Conservation (phyloP, 768 basidiomycete genomes). For the Chalciporus sphaerocephalus region DNA sequence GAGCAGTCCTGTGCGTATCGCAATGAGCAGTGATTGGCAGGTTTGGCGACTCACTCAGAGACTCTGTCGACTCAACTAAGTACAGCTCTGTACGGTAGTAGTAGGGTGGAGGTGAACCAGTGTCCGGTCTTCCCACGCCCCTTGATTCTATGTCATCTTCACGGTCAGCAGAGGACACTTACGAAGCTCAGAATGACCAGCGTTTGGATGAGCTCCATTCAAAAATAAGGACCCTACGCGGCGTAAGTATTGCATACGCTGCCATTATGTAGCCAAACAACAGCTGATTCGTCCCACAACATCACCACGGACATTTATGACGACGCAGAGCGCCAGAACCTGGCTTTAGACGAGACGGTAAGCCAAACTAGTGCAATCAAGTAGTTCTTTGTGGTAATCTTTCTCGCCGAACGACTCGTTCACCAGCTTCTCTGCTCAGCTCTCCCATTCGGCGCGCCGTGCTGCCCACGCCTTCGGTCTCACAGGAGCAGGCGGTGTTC, state of each 20-base stretch:
- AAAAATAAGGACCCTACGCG: slow-evolving; percentile 76
- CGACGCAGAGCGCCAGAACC: slow-evolving; percentile 80
- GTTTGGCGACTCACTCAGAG: too few species aligned
- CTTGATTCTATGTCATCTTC: slow-evolving; percentile 34
- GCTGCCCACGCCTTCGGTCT: slow-evolving; percentile 74
- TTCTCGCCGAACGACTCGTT: slow-evolving; percentile 57
- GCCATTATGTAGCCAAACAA: not conserved
- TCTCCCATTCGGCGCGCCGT: slow-evolving; percentile 64
- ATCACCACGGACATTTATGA: slow-evolving; percentile 85
- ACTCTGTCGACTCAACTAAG: too few species aligned
- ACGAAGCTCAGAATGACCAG: slow-evolving; percentile 84
- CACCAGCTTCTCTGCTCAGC: slow-evolving; percentile 54
- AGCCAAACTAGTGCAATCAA: slow-evolving; percentile 21
- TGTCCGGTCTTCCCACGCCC: slow-evolving; percentile 20
- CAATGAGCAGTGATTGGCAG: too few species aligned
- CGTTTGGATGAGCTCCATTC: slow-evolving; percentile 79
- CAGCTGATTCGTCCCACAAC: slow-evolving; percentile 33
- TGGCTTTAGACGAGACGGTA: slow-evolving; percentile 73
- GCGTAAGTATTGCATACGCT: slow-evolving; percentile 46
- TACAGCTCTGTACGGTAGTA: too few species aligned
- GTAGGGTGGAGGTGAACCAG: too few species aligned
- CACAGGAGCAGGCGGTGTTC: slow-evolving; percentile 53
- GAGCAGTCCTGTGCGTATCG: too few species aligned
- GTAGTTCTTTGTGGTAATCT: not conserved
- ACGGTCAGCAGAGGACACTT: slow-evolving; percentile 58